phyloP scores from a whole-genome alignment of 345 rosid genomes.

The Boechera retrofracta region DNA sequence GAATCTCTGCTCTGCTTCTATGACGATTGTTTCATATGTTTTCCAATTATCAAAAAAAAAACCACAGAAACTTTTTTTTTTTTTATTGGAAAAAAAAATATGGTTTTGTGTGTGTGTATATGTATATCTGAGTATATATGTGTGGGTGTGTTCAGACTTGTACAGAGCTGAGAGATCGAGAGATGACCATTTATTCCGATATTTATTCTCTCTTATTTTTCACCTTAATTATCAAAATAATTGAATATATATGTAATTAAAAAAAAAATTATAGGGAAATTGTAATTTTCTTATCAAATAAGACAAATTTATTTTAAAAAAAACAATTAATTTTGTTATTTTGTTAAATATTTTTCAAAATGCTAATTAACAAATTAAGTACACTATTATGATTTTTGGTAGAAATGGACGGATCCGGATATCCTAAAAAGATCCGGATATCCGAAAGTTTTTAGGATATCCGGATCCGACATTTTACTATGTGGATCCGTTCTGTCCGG shows the following conservation, averaged over 20 bases:
- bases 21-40: slow-evolving; percentile 44
- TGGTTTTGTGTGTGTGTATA: slow-evolving; percentile 6
- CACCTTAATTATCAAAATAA: background rate
- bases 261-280: too few relatives aligned
- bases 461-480: too few relatives aligned
- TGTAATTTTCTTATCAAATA: background rate
- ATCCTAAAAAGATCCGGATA: too few relatives aligned
- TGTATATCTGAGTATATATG: slow-evolving; percentile 23
- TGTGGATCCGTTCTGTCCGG: too few relatives aligned
- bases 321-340: background rate
- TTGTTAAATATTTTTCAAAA: background rate
- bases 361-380: background rate
- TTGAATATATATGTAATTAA: background rate
- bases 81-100: slow-evolving; percentile 1
- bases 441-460: too few relatives aligned
- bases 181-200: slow-evolving; percentile 35
- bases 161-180: slow-evolving; percentile 43
- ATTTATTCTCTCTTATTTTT: slow-evolving; percentile 21
- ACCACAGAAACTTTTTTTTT: slow-evolving; percentile 1
- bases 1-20: slow-evolving; percentile 45
- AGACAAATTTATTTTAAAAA: background rate
- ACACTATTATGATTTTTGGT: background rate
- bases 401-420: too few relatives aligned
- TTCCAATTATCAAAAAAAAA: slow-evolving; percentile 24
- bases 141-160: slow-evolving; percentile 35